Conservation (phyloP, 176 grass and related monocot species). For the Chrysopogon serrulatus region DNA sequence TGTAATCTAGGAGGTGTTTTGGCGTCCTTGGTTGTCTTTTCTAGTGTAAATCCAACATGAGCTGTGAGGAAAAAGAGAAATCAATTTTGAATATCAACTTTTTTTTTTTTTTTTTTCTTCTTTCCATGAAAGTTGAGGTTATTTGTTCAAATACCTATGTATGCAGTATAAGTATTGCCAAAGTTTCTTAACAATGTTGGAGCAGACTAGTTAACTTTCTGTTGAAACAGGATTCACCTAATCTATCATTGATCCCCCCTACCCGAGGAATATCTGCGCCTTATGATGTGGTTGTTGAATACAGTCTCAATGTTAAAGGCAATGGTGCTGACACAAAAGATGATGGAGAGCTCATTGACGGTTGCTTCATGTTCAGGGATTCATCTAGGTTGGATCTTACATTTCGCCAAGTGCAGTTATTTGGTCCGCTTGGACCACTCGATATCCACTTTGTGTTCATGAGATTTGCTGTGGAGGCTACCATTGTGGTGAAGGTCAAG, state of each 20-base stretch:
- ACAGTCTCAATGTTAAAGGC: not conserved
- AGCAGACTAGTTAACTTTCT: too few relatives aligned
- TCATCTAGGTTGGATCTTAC: not conserved
- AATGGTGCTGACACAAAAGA: not conserved
- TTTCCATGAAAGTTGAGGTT: too few relatives aligned
- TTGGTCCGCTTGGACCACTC: not conserved
- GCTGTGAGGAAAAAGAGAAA: too few relatives aligned
- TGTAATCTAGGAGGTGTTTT: too few relatives aligned
- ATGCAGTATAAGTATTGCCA: too few relatives aligned
- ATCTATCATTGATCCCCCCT: not conserved
- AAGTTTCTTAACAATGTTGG: too few relatives aligned
- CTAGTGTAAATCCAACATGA: too few relatives aligned
- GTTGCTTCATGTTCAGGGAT: not conserved
- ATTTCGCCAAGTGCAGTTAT: not conserved
- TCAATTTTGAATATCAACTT: too few relatives aligned
- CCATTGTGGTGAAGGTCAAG: not conserved
- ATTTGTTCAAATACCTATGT: too few relatives aligned
- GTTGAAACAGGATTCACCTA: not conserved
- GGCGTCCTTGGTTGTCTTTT: too few relatives aligned
- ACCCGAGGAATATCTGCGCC: not conserved
- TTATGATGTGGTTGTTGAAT: not conserved
- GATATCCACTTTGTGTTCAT: not conserved
- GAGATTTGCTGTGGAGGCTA: not conserved
- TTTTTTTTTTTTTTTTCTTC: too few relatives aligned
- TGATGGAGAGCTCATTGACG: not conserved